Evolutionary conservation across 495 filamentous ascomycete genomes (phyloP).

Genomic region (Penicillium riverlandense): DNA sequence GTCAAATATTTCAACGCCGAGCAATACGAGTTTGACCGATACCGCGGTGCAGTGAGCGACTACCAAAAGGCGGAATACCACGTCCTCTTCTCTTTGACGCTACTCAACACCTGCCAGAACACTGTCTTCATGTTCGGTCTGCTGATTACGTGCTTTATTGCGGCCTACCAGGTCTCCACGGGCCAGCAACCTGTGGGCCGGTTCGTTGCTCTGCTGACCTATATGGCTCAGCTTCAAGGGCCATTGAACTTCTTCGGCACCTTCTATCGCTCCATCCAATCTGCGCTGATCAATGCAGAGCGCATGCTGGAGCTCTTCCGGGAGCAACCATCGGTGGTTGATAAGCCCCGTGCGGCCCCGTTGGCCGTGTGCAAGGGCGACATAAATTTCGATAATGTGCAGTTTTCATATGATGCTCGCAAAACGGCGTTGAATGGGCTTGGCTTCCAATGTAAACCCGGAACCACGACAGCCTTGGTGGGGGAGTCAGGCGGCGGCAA

Average conservation of each 20-base stretch:
- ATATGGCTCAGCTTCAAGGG: slow-evolving; percentile 86
- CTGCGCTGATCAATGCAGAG: slow-evolving; percentile 94
- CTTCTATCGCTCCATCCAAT: slow-evolving; percentile 94
- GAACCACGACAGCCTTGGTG: slow-evolving; percentile 91
- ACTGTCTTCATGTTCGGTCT: slow-evolving; percentile 89
- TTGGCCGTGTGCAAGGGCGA: slow-evolving; percentile 66
- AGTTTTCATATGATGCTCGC: slow-evolving; percentile 83
- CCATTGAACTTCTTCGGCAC: slow-evolving; percentile 97
- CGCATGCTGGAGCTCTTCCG: slow-evolving; percentile 93
- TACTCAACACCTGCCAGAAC: slow-evolving; percentile 93
- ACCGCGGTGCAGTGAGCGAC: slow-evolving; percentile 67
- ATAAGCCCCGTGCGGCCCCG: slow-evolving; percentile 47
- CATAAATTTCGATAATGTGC: slow-evolving; percentile 77
- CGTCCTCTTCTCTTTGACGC: slow-evolving; percentile 76
- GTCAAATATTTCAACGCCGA: slow-evolving; percentile 99
- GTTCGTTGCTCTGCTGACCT: slow-evolving; percentile 76
- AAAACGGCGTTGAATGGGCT: slow-evolving; percentile 80
- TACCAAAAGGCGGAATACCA: slow-evolving; percentile 85
- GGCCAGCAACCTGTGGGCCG: slow-evolving; percentile 64
- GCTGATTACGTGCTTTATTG: slow-evolving; percentile 74
- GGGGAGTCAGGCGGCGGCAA: slow-evolving; percentile 96
- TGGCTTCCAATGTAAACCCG: slow-evolving; percentile 73
- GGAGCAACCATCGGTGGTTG: slow-evolving; percentile 83
- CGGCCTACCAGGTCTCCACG: slow-evolving; percentile 79
- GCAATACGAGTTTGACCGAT: slow-evolving; percentile 83